phyloP scores from a whole-genome alignment of 805 yeast species.

The Peterozyma xylosa region DNA sequence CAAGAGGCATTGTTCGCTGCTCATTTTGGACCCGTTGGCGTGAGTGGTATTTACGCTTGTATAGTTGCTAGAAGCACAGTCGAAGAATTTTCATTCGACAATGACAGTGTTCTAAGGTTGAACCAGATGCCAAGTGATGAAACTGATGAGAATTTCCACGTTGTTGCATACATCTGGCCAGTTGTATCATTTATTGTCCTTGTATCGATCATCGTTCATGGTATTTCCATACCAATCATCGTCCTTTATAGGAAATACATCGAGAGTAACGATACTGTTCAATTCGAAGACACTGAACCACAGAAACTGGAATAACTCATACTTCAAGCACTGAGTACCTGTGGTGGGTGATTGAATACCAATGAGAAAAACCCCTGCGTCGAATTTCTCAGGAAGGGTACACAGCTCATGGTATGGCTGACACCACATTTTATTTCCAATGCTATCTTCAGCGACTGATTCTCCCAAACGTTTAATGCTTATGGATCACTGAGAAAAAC shows the following conservation, averaged over 20 bases:
- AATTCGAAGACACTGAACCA: too few species aligned
- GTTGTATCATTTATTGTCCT: slow-evolving; percentile 50
- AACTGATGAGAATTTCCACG: slow-evolving; percentile 5
- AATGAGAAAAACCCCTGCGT: too few species aligned
- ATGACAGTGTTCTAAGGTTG: slow-evolving; percentile 43
- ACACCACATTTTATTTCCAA: too few species aligned
- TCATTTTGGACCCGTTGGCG: slow-evolving; percentile 95
- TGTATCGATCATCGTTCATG: slow-evolving; percentile 52
- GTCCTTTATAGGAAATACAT: neutral
- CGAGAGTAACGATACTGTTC: too few species aligned
- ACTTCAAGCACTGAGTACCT: too few species aligned
- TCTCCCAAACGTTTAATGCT: too few species aligned
- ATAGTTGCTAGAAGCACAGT: slow-evolving; percentile 69
- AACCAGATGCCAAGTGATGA: neutral
- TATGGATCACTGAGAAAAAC: too few species aligned
- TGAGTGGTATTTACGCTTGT: slow-evolving; percentile 84
- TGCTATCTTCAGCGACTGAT: too few species aligned
- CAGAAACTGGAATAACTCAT: too few species aligned
- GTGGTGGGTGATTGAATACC: too few species aligned
- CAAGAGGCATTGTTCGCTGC: slow-evolving; percentile 92
- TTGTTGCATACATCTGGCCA: slow-evolving; percentile 58
- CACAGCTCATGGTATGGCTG: too few species aligned
- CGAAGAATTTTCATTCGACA: slow-evolving; percentile 42
- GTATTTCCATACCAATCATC: slow-evolving; percentile 71
- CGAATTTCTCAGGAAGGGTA: too few species aligned